A percentile compares a stretch with the other conserved stretches of the same genome.
phyloP scores from a whole-genome alignment of 176 grass and related monocot species.

The Bolboschoenus planiculmis region DNA sequence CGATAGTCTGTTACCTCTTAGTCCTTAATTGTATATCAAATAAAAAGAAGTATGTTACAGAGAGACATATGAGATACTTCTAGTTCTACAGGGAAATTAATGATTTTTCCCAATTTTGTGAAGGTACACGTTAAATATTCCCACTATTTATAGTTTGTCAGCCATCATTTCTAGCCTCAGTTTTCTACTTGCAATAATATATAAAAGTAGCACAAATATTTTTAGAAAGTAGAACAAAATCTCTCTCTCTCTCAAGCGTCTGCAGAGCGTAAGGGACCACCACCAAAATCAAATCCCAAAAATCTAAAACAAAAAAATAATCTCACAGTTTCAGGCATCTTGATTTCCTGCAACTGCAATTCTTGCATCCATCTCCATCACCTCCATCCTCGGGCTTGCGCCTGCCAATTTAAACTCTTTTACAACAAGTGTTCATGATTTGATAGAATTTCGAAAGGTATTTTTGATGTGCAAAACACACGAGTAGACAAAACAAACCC shows the following conservation, averaged over 20 bases:
- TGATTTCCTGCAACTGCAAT: constrained; percentile 24
- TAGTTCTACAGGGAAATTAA: not conserved
- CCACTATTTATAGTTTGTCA: constrained; percentile 5
- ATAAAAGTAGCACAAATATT: not conserved
- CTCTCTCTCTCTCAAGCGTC: not conserved
- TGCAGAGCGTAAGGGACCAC: not conserved
- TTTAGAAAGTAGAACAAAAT: not conserved
- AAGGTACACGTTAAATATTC: not conserved
- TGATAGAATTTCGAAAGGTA: not conserved
- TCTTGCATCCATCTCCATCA: constrained; percentile 25
- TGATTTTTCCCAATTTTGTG: not conserved
- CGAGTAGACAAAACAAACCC: not conserved
- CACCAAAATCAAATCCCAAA: not conserved
- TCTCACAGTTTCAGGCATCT: constrained; percentile 24
- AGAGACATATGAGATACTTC: not conserved
- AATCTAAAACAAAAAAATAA: constrained; percentile 5
- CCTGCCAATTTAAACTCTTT: not conserved
- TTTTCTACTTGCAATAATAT: not conserved
- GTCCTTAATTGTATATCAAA: not conserved
- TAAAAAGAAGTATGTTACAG: not conserved
- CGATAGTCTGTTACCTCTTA: not conserved
- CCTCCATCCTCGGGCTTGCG: constrained; percentile 14
- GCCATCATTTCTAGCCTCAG: not conserved
- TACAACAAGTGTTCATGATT: not conserved
- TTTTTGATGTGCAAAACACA: not conserved